A percentile compares a stretch with the other conserved stretches of the same genome.
phyloP scores from a whole-genome alignment of 805 yeast genomes.

The Saccharomyces jurei region DNA sequence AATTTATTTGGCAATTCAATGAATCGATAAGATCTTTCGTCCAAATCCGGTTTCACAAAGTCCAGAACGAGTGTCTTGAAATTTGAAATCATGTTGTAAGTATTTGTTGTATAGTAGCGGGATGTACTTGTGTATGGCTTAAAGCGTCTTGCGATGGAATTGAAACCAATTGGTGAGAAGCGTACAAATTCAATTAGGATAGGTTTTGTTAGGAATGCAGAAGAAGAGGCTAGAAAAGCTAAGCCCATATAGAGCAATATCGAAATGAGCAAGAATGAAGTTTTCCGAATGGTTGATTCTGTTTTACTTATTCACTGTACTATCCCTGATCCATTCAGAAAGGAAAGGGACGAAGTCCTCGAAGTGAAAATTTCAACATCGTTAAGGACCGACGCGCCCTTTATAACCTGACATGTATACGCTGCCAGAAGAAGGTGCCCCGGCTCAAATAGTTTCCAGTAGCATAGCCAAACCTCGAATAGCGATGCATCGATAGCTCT shows the following conservation, averaged over 20 bases:
- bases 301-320: background rate
- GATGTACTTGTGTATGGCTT: background rate
- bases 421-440: background rate
- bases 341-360: background rate
- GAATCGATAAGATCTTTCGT: slow-evolving; percentile 68
- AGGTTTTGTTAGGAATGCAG: background rate
- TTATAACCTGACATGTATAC: background rate
- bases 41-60: slow-evolving; percentile 41
- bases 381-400: background rate
- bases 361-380: background rate
- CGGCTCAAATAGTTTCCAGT: background rate
- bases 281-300: background rate
- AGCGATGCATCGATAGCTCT: background rate
- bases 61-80: slow-evolving; percentile 14
- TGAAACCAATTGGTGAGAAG: background rate
- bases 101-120: background rate
- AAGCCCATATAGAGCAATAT: slow-evolving; percentile 8
- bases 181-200: background rate
- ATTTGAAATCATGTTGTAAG: slow-evolving; percentile 1
- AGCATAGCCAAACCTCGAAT: background rate
- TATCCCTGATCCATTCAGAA: background rate
- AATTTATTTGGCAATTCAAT: slow-evolving; percentile 52
- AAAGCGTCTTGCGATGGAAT: background rate
- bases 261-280: background rate
- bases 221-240: slow-evolving; percentile 1